A percentile compares a stretch with the other conserved stretches of the same genome.
Conservation (phyloP, 1,284 basidiomycete species). For the Ceratobasidium sp. region DNA sequence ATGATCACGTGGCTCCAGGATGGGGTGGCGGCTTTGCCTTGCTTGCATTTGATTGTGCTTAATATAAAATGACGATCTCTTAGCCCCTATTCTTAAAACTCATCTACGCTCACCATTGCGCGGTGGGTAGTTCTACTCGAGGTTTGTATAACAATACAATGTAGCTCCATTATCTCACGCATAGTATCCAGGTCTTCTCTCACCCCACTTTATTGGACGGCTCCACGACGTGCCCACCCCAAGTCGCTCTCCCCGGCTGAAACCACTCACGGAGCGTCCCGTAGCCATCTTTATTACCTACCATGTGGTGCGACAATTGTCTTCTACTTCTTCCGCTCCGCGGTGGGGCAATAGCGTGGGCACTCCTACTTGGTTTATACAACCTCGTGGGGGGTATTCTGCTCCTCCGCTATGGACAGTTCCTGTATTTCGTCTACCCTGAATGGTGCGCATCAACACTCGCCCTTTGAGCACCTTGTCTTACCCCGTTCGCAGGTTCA, state of each 20-base stretch:
- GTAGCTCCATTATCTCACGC: not conserved
- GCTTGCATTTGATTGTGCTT: constrained; percentile 12
- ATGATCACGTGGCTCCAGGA: not conserved
- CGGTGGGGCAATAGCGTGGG: constrained; percentile 78
- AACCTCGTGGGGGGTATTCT: constrained; percentile 73
- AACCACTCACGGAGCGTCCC: not conserved
- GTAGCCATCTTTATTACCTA: not conserved
- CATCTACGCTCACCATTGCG: constrained; percentile 1
- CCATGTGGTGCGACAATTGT: constrained; percentile 42
- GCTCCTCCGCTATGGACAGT: constrained; percentile 69
- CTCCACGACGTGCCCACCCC: constrained; percentile 8
- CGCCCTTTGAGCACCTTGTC: constrained; percentile 5
- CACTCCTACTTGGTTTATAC: constrained; percentile 68
- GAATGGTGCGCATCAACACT: constrained; percentile 61
- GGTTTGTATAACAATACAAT: not conserved
- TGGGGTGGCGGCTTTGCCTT: constrained; percentile 10
- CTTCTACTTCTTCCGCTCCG: constrained; percentile 47
- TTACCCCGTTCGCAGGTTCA: constrained; percentile 57
- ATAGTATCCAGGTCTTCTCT: not conserved
- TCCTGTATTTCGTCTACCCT: constrained; percentile 70
- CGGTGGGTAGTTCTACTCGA: not conserved
- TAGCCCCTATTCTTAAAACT: constrained; percentile 29
- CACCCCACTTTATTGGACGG: not conserved
- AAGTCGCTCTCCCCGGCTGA: constrained; percentile 7
- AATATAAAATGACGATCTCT: constrained; percentile 21